phyloP scores from a whole-genome alignment of 1,139 yeast species.

The Yamadazyma diddensiae region DNA sequence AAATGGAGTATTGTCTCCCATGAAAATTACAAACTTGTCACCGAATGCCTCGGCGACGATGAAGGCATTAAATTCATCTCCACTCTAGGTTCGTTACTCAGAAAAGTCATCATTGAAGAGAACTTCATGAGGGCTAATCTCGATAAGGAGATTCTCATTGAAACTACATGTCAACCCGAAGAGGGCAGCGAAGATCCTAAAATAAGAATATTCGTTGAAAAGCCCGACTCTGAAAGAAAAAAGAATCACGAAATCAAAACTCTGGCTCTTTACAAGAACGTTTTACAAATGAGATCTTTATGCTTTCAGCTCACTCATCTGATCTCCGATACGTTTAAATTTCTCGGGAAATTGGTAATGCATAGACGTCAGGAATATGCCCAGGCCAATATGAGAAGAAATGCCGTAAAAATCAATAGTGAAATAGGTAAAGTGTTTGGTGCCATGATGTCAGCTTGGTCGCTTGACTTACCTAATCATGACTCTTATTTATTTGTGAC shows the following conservation, averaged over 20 bases:
- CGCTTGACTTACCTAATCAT: constrained; percentile 17
- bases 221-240: constrained; percentile 23
- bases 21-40: constrained; percentile 46
- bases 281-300: constrained; percentile 53
- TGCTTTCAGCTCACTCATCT: constrained; percentile 51
- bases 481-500: constrained; percentile 29
- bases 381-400: constrained; percentile 30
- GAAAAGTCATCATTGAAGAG: constrained; percentile 57
- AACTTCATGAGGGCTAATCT: constrained; percentile 43
- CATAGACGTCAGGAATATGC: constrained; percentile 44
- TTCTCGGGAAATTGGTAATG: constrained; percentile 41
- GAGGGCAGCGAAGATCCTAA: constrained; percentile 32
- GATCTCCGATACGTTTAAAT: constrained; percentile 37
- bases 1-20: constrained; percentile 49
- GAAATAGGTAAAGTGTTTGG: constrained; percentile 33
- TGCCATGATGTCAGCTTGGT: constrained; percentile 21
- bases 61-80: constrained; percentile 23
- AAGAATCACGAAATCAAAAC: constrained; percentile 36
- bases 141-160: constrained; percentile 47
- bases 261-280: constrained; percentile 55
- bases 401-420: constrained; percentile 39
- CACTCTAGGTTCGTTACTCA: constrained; percentile 42
- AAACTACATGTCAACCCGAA: constrained; percentile 35
- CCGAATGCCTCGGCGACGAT: constrained; percentile 40
- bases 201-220: constrained; percentile 32